These are phyloP conservation scores for Mitragyna speciosa DNA, from an alignment of 257 asterid species.

Conservation along the genomic window DNA sequence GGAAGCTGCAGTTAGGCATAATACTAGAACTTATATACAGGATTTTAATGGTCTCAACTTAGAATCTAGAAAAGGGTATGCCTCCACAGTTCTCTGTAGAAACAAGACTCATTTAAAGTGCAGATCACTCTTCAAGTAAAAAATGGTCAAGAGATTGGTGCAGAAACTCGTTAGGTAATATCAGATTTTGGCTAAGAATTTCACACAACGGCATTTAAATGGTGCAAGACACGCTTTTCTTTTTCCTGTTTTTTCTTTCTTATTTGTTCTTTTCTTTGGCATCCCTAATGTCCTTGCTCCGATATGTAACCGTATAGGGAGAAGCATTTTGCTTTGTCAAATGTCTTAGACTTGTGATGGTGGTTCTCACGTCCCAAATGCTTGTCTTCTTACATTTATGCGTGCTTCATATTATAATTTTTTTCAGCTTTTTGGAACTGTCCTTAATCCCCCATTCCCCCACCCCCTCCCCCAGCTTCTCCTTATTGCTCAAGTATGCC, in stretches of 20 bases:
- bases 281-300: background rate
- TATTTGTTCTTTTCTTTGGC: background rate
- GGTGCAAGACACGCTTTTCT: background rate
- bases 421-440: no score
- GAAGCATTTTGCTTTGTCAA: no score
- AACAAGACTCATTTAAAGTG: background rate
- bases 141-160: background rate
- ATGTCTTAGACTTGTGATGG: background rate
- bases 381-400: background rate
- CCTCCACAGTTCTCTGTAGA: background rate
- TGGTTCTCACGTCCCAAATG: background rate
- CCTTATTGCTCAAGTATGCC: background rate
- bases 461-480: background rate
- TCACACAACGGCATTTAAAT: background rate
- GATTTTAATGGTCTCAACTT: slow-evolving; percentile 14
- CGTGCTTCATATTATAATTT: no score
- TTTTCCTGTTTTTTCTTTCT: background rate
- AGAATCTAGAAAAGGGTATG: background rate
- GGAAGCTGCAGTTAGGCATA: slow-evolving; percentile 54
- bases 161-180: background rate
- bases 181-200: background rate
- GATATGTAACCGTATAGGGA: no score
- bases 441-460: background rate
- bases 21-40: slow-evolving; percentile 12
- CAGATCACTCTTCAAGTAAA: background rate